A percentile compares a stretch with the other conserved stretches of the same genome.
Evolutionary conservation across 192 early-diverging fungal genomes (phyloP).

Genomic region (Gonapodya sp.): DNA sequence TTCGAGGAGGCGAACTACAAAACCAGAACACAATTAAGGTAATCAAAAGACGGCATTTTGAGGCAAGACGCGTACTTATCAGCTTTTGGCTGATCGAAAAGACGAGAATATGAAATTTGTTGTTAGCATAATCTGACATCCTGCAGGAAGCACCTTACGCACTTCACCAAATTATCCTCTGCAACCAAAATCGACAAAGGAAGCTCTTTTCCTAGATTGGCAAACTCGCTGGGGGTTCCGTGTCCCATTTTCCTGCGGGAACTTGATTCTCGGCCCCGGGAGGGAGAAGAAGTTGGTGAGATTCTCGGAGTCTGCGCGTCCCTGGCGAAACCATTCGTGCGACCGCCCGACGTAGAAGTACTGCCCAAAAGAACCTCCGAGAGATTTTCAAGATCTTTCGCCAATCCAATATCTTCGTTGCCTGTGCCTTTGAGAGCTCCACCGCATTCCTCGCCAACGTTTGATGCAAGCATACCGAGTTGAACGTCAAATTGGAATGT

Average conservation of each 20-base stretch:
- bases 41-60: not conserved
- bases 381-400: not conserved
- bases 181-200: conserved; percentile 62
- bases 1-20: not conserved
- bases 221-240: not conserved
- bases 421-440: too few species aligned
- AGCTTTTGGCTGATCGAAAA: not conserved
- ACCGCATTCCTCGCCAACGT: too few species aligned
- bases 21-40: not conserved
- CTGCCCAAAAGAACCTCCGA: too few species aligned
- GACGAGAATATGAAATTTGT: too few species aligned
- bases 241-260: not conserved
- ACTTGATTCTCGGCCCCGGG: too few species aligned
- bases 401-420: not conserved
- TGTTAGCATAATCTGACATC: too few species aligned
- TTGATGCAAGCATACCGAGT: not conserved
- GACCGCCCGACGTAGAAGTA: too few species aligned
- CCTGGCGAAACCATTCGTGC: too few species aligned
- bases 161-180: conserved; percentile 78
- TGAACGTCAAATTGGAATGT: conserved; percentile 28
- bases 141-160: not conserved
- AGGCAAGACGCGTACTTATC: not conserved
- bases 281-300: too few species aligned
- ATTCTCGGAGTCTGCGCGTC: too few species aligned
- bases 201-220: not conserved